phyloP scores from a whole-genome alignment of 2,329 filamentous ascomycete species.

The Apiospora kogelbergensis region DNA sequence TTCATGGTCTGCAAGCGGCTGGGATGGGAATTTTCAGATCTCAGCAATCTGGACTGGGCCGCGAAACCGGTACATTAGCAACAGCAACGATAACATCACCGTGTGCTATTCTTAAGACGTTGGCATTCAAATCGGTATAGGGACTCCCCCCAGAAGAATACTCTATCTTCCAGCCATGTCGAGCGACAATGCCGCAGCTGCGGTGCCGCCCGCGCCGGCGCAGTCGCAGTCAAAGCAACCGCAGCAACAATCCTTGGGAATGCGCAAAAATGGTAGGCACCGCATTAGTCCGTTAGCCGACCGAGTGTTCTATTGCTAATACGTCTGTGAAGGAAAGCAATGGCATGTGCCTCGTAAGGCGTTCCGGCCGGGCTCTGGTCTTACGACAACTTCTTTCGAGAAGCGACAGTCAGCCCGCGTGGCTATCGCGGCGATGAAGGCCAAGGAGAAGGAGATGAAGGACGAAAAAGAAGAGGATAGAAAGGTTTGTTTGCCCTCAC shows the following conservation, averaged over 20 bases:
- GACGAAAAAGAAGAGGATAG: constrained; percentile 90
- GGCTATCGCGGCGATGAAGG: constrained; percentile 75
- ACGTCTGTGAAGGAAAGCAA: constrained; percentile 76
- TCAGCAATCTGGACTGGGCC: background rate
- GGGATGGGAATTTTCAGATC: constrained; percentile 1
- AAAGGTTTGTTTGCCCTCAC: constrained; percentile 53
- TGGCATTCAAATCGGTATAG: background rate
- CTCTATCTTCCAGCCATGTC: background rate
- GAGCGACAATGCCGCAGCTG: background rate
- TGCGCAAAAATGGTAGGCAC: constrained; percentile 7
- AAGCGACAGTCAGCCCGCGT: constrained; percentile 72
- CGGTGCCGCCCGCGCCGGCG: constrained; percentile 5
- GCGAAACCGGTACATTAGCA: background rate
- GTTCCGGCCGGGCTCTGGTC: constrained; percentile 78
- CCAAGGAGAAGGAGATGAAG: constrained; percentile 93
- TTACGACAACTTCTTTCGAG: constrained; percentile 66
- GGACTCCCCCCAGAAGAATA: background rate
- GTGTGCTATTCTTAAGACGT: background rate
- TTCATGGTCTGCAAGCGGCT: background rate
- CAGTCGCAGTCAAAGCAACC: constrained; percentile 4
- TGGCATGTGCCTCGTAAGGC: constrained; percentile 84
- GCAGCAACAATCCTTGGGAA: background rate
- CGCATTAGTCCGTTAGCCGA: background rate
- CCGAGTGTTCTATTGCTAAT: background rate
- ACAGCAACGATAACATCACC: background rate